A percentile compares a stretch with the other conserved stretches of the same genome.
These are phyloP conservation scores for Neonectria coccinea DNA, from an alignment of 2,329 filamentous ascomycete species.

Conservation along the genomic window DNA sequence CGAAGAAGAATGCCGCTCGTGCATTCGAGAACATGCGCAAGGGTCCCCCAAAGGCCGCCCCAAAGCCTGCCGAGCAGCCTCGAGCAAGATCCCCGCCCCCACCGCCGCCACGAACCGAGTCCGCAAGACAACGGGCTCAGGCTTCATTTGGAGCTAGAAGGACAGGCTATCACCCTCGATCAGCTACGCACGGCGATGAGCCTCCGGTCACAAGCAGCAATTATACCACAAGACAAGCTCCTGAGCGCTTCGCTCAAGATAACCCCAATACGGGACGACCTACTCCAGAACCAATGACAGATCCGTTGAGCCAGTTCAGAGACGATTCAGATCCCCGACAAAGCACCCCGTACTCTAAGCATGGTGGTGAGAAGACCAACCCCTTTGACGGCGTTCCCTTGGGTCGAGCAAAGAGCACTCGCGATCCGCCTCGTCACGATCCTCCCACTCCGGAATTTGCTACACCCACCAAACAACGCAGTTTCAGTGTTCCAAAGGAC, in stretches of 20 bases:
- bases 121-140: conserved; percentile 65
- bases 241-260: conserved; percentile 40
- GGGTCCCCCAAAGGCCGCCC: conserved; percentile 46
- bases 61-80: conserved; percentile 44
- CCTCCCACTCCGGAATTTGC: conserved; percentile 40
- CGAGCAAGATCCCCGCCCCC: conserved; percentile 46
- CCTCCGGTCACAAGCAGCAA: conserved; percentile 63
- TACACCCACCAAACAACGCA: conserved; percentile 46
- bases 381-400: conserved; percentile 63
- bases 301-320: conserved; percentile 62
- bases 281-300: conserved; percentile 49
- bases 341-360: conserved; percentile 67
- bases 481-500: conserved; percentile 48
- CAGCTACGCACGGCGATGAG: conserved; percentile 63
- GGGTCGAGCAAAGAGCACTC: conserved; percentile 60
- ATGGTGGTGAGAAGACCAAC: conserved; percentile 69
- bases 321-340: conserved; percentile 62
- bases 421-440: conserved; percentile 50
- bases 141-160: conserved; percentile 66
- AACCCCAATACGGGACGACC: conserved; percentile 30
- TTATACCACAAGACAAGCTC: conserved; percentile 57
- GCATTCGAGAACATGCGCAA: conserved; percentile 60
- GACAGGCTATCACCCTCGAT: conserved; percentile 62
- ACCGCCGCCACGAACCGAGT: conserved; percentile 62
- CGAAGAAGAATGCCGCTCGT: conserved; percentile 56